These are phyloP conservation scores for Epichloe brachyelytri DNA, from an alignment of 2,329 filamentous ascomycete species.

Conservation along the genomic window DNA sequence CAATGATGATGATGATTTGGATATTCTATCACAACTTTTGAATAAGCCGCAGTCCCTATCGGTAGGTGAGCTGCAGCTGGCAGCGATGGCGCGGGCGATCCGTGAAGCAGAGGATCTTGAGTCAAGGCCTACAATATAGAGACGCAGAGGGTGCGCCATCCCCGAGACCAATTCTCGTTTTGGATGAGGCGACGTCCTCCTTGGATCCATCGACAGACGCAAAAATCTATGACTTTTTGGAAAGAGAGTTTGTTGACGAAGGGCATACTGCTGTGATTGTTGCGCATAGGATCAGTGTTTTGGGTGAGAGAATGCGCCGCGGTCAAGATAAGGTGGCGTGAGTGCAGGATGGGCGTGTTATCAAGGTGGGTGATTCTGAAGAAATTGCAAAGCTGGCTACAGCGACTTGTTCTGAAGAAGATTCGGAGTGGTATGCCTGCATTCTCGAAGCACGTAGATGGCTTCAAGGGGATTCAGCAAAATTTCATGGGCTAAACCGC, in stretches of 20 bases:
- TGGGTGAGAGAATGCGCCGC: slow-evolving; percentile 11
- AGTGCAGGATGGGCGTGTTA: not conserved
- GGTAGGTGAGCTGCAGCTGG: slow-evolving; percentile 20
- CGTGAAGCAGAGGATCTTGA: not conserved
- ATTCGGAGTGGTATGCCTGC: not conserved
- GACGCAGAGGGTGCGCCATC: not conserved
- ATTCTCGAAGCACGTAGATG: too few species aligned
- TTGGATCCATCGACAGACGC: slow-evolving; percentile 22
- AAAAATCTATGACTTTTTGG: slow-evolving; percentile 18
- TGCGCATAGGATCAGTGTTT: slow-evolving; percentile 19
- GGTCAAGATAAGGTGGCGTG: not conserved
- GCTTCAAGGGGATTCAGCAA: too few species aligned
- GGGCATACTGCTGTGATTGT: slow-evolving; percentile 25
- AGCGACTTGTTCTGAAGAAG: not conserved
- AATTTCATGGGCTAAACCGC: not conserved
- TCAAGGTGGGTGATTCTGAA: not conserved
- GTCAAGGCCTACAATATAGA: not conserved
- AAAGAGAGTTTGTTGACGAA: slow-evolving; percentile 11
- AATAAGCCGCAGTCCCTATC: slow-evolving; percentile 11
- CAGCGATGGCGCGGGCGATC: slow-evolving; percentile 18
- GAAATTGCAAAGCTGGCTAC: not conserved
- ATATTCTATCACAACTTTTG: slow-evolving; percentile 15
- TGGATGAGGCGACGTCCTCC: slow-evolving; percentile 20
- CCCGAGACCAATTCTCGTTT: slow-evolving; percentile 17
- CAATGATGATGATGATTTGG: not conserved